Evolutionary conservation across 768 basidiomycete species (phyloP).

Genomic region (Kwoniella dendrophila): DNA sequence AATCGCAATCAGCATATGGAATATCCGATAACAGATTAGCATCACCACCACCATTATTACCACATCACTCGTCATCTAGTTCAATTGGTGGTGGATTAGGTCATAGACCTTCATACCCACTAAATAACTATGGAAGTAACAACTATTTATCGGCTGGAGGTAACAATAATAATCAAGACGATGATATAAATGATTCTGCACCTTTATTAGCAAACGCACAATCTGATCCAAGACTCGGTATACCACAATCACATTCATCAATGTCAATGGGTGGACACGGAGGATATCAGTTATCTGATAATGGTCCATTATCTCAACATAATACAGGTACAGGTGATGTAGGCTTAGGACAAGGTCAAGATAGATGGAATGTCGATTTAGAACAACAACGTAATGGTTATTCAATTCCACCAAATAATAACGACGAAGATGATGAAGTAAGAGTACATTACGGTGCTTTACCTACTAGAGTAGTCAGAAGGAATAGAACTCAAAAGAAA

Average conservation of each 20-base stretch:
- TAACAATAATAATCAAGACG: constrained; percentile 28
- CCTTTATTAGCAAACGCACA: constrained; percentile 41
- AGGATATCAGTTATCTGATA: constrained; percentile 39
- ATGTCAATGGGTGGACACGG: constrained; percentile 20
- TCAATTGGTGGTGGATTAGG: not conserved
- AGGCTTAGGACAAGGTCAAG: constrained; percentile 28
- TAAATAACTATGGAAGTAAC: constrained; percentile 17
- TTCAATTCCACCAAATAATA: not conserved
- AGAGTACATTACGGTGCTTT: constrained; percentile 80
- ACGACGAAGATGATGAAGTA: constrained; percentile 43
- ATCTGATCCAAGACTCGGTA: constrained; percentile 34
- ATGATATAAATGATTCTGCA: constrained; percentile 49
- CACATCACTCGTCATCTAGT: constrained; percentile 29
- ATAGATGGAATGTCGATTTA: constrained; percentile 27
- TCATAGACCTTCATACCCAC: constrained; percentile 13
- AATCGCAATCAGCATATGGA: constrained; percentile 19
- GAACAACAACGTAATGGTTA: constrained; percentile 29
- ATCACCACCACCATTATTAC: constrained; percentile 41
- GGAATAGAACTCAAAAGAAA: constrained; percentile 86
- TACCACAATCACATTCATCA: constrained; percentile 11
- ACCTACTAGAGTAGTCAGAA: constrained; percentile 72
- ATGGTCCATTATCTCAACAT: not conserved
- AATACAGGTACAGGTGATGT: constrained; percentile 31
- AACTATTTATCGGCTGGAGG: no score
- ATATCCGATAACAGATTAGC: constrained; percentile 31